These are phyloP conservation scores for Geotrichum armillariae DNA, from an alignment of 1,139 yeast species.

Conservation along the genomic window DNA sequence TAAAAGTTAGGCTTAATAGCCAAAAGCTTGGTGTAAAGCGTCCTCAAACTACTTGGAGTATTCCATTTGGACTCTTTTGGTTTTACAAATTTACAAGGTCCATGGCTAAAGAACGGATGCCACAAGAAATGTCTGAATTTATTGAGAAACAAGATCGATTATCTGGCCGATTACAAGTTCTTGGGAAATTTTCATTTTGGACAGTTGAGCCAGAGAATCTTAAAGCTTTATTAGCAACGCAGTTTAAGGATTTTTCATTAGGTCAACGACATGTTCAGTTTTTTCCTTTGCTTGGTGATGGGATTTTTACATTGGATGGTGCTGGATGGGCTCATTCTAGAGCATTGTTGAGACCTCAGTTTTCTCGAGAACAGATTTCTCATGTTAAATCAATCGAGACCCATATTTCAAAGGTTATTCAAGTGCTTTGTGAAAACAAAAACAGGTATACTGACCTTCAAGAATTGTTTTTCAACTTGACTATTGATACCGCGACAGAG, in stretches of 20 bases:
- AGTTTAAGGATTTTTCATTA: slow-evolving; percentile 52
- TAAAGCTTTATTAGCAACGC: slow-evolving; percentile 38
- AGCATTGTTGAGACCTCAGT: slow-evolving; percentile 59
- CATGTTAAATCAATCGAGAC: slow-evolving; percentile 47
- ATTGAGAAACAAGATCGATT: background rate
- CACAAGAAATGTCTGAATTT: background rate
- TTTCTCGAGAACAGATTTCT: slow-evolving; percentile 54
- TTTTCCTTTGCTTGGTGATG: slow-evolving; percentile 51
- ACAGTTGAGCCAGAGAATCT: slow-evolving; percentile 52
- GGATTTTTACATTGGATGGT: slow-evolving; percentile 59
- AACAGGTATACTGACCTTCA: slow-evolving; percentile 46
- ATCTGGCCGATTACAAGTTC: slow-evolving; percentile 12
- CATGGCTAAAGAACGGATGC: background rate
- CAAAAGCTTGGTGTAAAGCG: background rate
- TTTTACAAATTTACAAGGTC: background rate
- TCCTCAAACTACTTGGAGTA: background rate
- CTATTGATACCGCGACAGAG: slow-evolving; percentile 60
- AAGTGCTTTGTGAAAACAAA: slow-evolving; percentile 20
- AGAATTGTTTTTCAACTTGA: slow-evolving; percentile 49
- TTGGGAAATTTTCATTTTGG: slow-evolving; percentile 25
- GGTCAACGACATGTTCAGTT: slow-evolving; percentile 49
- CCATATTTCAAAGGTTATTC: slow-evolving; percentile 43
- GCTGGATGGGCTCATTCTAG: slow-evolving; percentile 58
- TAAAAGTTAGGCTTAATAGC: background rate
- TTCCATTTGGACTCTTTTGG: slow-evolving; percentile 14